Conservation (phyloP, 192 early-diverging fungal species). For the Linnemannia exigua region DNA sequence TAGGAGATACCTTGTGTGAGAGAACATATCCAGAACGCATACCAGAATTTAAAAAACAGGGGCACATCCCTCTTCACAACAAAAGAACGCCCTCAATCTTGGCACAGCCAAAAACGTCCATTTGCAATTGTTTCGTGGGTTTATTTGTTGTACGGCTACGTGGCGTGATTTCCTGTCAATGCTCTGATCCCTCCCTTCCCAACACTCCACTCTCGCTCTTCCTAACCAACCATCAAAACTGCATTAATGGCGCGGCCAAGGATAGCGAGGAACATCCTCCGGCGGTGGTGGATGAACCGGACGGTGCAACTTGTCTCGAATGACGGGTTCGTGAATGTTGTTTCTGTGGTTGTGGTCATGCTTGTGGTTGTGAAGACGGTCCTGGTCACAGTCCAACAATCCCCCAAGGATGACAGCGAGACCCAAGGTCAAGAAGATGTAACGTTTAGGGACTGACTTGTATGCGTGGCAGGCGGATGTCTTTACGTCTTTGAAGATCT, state of each 20-base stretch:
- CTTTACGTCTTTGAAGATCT: not conserved
- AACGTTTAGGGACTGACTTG: not conserved
- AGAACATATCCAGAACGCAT: too few species aligned
- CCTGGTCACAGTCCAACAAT: not conserved
- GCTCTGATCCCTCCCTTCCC: too few species aligned
- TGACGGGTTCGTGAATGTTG: not conserved
- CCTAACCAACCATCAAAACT: not conserved
- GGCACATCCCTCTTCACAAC: too few species aligned
- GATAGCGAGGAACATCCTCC: not conserved
- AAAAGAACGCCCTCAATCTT: too few species aligned
- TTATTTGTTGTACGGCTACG: not conserved
- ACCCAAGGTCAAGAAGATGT: not conserved
- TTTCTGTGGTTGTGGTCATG: not conserved
- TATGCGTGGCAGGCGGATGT: not conserved
- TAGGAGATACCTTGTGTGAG: not conserved
- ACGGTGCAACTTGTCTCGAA: not conserved
- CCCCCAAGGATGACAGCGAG: not conserved
- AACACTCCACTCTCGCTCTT: too few species aligned
- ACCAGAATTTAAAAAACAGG: too few species aligned
- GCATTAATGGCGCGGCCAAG: not conserved
- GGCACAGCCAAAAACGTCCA: too few species aligned
- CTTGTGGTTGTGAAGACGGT: not conserved
- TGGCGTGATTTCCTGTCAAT: not conserved
- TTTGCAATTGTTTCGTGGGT: too few species aligned
- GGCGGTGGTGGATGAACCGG: not conserved